Conservation (phyloP, 1,284 basidiomycete species). For the Pseudozyma pruni region DNA sequence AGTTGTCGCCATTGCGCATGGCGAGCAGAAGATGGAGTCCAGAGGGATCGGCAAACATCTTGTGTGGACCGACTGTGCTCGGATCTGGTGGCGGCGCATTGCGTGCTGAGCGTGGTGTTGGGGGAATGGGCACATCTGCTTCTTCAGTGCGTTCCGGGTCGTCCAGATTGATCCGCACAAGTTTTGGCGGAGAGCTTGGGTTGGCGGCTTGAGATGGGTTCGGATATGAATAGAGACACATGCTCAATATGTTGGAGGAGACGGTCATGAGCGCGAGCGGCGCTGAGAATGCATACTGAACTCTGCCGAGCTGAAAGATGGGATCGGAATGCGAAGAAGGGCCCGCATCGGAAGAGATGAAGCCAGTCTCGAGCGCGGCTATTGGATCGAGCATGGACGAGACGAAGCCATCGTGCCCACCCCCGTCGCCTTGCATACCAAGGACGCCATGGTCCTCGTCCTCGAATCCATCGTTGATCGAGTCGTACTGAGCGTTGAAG, state of each 20-base stretch:
- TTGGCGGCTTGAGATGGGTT: slow-evolving; percentile 18
- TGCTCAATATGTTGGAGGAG: slow-evolving; percentile 62
- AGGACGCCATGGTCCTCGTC: neutral
- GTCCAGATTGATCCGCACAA: slow-evolving; percentile 65
- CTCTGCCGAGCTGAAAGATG: slow-evolving; percentile 64
- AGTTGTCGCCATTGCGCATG: slow-evolving; percentile 88
- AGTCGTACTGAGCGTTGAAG: slow-evolving; percentile 8
- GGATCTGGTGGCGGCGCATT: slow-evolving; percentile 51
- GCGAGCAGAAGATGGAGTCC: slow-evolving; percentile 88
- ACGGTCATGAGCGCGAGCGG: slow-evolving; percentile 61
- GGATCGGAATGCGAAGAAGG: slow-evolving; percentile 36
- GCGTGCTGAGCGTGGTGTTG: slow-evolving; percentile 45
- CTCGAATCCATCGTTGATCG: slow-evolving; percentile 42
- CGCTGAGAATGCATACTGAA: slow-evolving; percentile 65
- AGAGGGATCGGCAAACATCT: slow-evolving; percentile 77
- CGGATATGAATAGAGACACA: slow-evolving; percentile 59
- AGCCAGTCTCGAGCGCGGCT: slow-evolving; percentile 59
- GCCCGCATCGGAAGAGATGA: slow-evolving; percentile 53
- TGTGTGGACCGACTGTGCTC: slow-evolving; percentile 40
- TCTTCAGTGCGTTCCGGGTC: slow-evolving; percentile 61
- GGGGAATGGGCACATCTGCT: slow-evolving; percentile 59
- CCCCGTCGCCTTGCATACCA: neutral
- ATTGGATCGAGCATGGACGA: slow-evolving; percentile 40
- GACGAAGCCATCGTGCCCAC: slow-evolving; percentile 9
- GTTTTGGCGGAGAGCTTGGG: slow-evolving; percentile 38